Base-by-base conservation (phyloP, 192 early-diverging fungal species). In the Powellomyces hirtus region DNA sequence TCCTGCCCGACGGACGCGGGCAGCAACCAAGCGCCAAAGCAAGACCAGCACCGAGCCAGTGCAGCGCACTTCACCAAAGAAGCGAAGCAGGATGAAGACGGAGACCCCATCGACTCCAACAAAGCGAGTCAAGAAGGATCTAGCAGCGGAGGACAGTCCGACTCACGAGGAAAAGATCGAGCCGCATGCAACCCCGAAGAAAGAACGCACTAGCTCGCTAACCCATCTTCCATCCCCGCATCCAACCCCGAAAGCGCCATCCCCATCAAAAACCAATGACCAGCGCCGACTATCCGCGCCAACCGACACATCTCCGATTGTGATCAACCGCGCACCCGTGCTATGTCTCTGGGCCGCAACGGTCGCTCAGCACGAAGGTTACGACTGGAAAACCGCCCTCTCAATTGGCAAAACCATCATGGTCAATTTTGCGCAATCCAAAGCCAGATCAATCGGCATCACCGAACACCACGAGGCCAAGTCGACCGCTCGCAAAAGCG, bases 261-360 rank as follows among this genome's bases (percentile, higher is more conserved):
- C 40, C 40, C 40, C 40, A 18, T 42, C 40, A 42, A 42, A 42
- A 42, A 13, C 40, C 8, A 42, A 18, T 18, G 40, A 8, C 40
- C 40, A 18, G 8, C 40, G 8, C 18, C 18, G 10, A 18, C 46
- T 14, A 2, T 14, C n/a, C n/a, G n/a, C 46, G 14, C 35, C 59
- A 60, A 6, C 35, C 31, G 29, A 60, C 35, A 16, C 20, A 13
- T 60, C 59, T 10, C 59, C 59, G 1, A 60, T 60, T n/a, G 8
- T 37, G 13, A 60, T 60, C 59, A 60, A 35, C 59, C 59, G 59
- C 35, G 59, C 59, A 10, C 59, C 59, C 2, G 59, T 60, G n/a
- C 59, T 60, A 2, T 36, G 36, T 20, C 59, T 60, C 16, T 60
- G 59, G 59, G 11, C 59, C 13, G 34, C 59, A 3, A 22, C 20